These are phyloP conservation scores for Chloromonas sp. DNA, from an alignment of 163 green algal species.

Conservation along the genomic window DNA sequence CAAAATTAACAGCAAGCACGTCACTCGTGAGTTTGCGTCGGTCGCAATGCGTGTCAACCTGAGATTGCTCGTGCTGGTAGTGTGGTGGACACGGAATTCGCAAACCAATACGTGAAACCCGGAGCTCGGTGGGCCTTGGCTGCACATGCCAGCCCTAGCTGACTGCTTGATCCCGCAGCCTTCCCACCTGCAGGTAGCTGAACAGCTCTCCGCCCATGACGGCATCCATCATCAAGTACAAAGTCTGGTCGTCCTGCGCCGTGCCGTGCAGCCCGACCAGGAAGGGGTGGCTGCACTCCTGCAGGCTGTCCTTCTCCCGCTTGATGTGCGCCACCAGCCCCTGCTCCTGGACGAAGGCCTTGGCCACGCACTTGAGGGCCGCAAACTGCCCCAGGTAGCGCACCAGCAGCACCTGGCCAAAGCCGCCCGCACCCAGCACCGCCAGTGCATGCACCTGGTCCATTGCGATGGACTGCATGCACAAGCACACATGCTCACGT, in stretches of 20 bases:
- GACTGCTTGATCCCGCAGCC: too few species aligned
- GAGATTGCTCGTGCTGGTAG: too few species aligned
- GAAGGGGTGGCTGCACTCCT: constrained; percentile 56
- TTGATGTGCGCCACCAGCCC: constrained; percentile 78
- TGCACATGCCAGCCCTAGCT: too few species aligned
- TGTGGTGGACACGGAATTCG: too few species aligned
- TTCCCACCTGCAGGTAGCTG: constrained; percentile 69
- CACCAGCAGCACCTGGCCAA: constrained; percentile 59
- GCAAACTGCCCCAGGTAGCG: constrained; percentile 41
- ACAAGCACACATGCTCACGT: background rate
- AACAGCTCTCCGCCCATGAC: constrained; percentile 91
- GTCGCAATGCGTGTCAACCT: background rate
- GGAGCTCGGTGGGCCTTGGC: too few species aligned
- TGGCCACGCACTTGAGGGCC: constrained; percentile 85
- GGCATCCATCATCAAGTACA: constrained; percentile 92
- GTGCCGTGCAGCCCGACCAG: constrained; percentile 71
- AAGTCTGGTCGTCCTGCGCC: constrained; percentile 54
- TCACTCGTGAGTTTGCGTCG: background rate
- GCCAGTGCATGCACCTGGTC: constrained; percentile 57
- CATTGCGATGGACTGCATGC: background rate
- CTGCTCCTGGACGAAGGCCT: constrained; percentile 72
- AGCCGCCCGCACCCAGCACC: constrained; percentile 76
- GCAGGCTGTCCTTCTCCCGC: constrained; percentile 53
- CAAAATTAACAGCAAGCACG: too few species aligned
- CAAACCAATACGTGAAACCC: too few species aligned